These are phyloP conservation scores for Phaeophleospora eucalypticola DNA, from an alignment of 2,329 filamentous ascomycete genomes.

Conservation along the genomic window DNA sequence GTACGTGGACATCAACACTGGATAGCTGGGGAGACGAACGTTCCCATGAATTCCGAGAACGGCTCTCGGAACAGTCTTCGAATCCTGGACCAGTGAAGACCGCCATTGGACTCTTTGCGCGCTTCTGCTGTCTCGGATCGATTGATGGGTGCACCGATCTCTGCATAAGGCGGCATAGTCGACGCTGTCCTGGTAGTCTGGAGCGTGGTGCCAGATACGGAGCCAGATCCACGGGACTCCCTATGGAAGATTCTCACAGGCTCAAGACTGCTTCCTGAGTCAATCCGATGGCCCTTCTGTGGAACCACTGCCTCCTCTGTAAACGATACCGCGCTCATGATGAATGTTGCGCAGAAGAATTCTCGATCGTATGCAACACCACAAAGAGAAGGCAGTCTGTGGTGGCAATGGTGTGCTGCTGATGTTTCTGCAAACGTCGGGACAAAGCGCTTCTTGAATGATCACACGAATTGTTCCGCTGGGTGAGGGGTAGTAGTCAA, in stretches of 20 bases:
- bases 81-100: constrained; percentile 52
- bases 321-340: no score
- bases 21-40: no score
- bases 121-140: constrained; percentile 26
- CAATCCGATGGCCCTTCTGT: no score
- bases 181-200: background rate
- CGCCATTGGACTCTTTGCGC: constrained; percentile 28
- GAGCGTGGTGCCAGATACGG: background rate
- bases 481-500: background rate
- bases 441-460: background rate
- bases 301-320: no score
- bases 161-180: constrained; percentile 14
- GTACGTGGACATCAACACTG: constrained; percentile 60
- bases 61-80: constrained; percentile 53
- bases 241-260: background rate
- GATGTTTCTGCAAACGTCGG: background rate
- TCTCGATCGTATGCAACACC: no score
- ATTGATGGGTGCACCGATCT: constrained; percentile 28
- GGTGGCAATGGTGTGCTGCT: background rate
- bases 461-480: background rate
- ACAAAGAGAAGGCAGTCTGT: background rate
- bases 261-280: no score
- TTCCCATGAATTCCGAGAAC: constrained; percentile 64
- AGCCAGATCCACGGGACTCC: background rate
- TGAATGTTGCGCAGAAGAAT: no score